Evolutionary conservation across 257 asterid genomes (phyloP), one percentile per base, ranked within the genome.

Genomic region (Nyctanthes arbortristis): DNA sequence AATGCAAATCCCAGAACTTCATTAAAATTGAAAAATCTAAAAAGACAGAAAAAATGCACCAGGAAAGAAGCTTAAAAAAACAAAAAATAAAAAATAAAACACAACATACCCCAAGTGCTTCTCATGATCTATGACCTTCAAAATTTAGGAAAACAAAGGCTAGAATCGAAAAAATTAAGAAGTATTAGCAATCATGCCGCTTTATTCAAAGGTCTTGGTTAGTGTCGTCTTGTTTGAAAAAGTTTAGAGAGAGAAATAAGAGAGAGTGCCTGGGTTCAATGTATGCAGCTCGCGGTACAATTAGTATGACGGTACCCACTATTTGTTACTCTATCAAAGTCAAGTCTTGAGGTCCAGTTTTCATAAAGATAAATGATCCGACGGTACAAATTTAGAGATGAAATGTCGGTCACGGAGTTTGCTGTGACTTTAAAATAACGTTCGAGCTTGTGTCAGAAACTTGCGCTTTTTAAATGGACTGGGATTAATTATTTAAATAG

Each of bases 261-360:
- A 65, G 67, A 65, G 61, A 64, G 65, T 36, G 84, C 61, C 84
- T 63, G 36, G 75, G 75, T 80, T 29, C 84, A 69, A 54, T 80
- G 84, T 70, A 80, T 69, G 27, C 29, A 22, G 68, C 20, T 0
- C 45, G 3, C 27, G 24, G 56, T 69, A n/a, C n/a, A n/a, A n/a
- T n/a, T n/a, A 69, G 3, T 29, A n/a, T 32, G 16, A 73, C 76
- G 2, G 0, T 29, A 27, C 14, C 4, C 76, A 37, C 69, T 73
- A 36, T 54, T 5, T 0, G 14, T 3, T 56, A 20, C 6, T 18
- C 16, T 29, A 14, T 60, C 52, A 65, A 33, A 30, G 64, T 13
- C 45, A 32, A 56, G 34, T 2, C 6, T 0, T 0, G 18, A 54
- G 72, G 72, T 65, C 12, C 16, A 24, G n/a, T 4, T 14, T 1